Evolutionary conservation across 805 yeast species (phyloP).

Genomic region (Priceomyces castillae): DNA sequence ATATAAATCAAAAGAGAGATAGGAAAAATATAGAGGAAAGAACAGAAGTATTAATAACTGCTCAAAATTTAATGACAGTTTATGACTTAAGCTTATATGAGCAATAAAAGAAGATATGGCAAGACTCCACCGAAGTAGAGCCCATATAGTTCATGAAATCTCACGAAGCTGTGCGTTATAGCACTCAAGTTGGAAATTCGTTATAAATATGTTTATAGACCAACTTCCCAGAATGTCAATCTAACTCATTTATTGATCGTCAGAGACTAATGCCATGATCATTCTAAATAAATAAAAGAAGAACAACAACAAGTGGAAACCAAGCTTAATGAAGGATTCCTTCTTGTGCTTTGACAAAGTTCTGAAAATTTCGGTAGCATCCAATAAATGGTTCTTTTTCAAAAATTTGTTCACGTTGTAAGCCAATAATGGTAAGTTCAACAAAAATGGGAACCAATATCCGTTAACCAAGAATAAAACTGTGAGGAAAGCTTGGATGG

Average conservation of each 20-base stretch:
- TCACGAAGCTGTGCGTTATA: too few relatives aligned
- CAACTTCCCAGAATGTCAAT: too few relatives aligned
- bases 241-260: constrained; percentile 28
- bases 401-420: constrained; percentile 79
- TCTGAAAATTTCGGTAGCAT: constrained; percentile 96
- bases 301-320: constrained; percentile 87
- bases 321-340: constrained; percentile 86
- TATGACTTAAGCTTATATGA: background rate
- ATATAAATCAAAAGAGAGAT: background rate
- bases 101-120: background rate
- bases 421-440: constrained; percentile 80
- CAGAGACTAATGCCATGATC: constrained; percentile 88
- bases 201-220: too few relatives aligned
- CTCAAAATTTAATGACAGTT: background rate
- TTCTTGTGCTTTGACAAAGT: constrained; percentile 90
- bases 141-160: too few relatives aligned
- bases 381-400: constrained; percentile 80
- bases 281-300: constrained; percentile 94
- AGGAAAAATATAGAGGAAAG: background rate
- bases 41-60: background rate
- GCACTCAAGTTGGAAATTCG: too few relatives aligned
- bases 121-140: background rate
- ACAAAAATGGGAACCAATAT: constrained; percentile 83
- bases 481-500: constrained; percentile 70
- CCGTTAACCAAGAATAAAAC: constrained; percentile 76